Base-by-base conservation (phyloP, 2,329 filamentous ascomycete genomes). In the Colletotrichum simmondsii region DNA sequence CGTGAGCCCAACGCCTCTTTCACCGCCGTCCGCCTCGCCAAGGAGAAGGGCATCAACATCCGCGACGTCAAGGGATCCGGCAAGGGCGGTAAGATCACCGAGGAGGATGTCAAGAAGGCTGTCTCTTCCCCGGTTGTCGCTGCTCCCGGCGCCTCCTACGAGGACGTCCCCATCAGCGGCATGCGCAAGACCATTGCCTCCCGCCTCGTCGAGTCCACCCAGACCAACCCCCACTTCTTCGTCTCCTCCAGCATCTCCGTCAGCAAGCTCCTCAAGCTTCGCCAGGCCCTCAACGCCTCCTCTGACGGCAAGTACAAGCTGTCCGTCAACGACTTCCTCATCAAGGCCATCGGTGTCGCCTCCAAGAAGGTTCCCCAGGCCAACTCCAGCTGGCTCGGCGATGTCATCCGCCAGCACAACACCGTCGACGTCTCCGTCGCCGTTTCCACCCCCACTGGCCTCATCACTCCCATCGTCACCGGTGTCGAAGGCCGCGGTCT, bases 141-240 rank as follows among this genome's bases (percentile, higher is more conserved):
- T 56, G 85, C 90, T 64, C 85, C 90, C 72, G 90, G 87, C 59
- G 89, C 94, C 73, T 85, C 89, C 72, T 98, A 94, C 85, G 92
- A 95, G 85, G 97, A 99, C 81, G 91, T 91, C 74, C 94, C 95
- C 75, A 91, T 95, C 78, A 93, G 89, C 80, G 93, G 93, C 83
- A 99, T 99, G 97, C 95, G 97, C 88, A 98, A 98, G 92, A 95
- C 94, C 77, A 99, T 99, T 83, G 97, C 97, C 84, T 92, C 87
- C 85, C 95, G 97, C 78, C 93, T 99, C 73, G 92, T 92, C 80
- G 90, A 75, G 87, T 98, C 96, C 56, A 90, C 94, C 84, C 91
- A 94, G 85, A 92, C 96, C 86, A 98, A 98, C 90, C 97, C 97
- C 74, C 97, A 98, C 90, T 99, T 97, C 91, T 99, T 96, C 83